These are phyloP conservation scores for Colletotrichum brevisporum DNA, from an alignment of 2,329 filamentous ascomycete genomes.

Conservation along the genomic window DNA sequence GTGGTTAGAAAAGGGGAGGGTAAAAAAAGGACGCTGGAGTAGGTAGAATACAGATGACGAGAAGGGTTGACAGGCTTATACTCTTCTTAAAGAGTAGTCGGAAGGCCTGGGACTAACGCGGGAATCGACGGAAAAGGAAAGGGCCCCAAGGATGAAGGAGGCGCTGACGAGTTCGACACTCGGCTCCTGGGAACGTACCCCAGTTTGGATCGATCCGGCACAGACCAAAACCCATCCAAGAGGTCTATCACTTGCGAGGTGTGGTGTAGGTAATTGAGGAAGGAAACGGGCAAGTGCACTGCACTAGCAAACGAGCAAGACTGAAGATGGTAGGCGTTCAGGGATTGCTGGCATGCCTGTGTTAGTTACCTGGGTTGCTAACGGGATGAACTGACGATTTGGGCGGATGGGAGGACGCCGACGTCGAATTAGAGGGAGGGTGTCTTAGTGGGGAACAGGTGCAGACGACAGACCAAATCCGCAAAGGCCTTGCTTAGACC, in stretches of 20 bases:
- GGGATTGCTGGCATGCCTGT: constrained; percentile 18
- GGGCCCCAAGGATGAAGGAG: constrained; percentile 15
- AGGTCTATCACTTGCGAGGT: neutral
- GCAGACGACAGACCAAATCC: constrained; percentile 10
- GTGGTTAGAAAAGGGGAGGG: neutral
- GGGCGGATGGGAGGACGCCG: constrained; percentile 7
- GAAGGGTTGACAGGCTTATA: constrained; percentile 19
- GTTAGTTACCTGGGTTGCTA: constrained; percentile 18
- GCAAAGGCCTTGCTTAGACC: constrained; percentile 1
- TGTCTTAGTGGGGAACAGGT: constrained; percentile 3
- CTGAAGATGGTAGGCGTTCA: constrained; percentile 5
- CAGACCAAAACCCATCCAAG: constrained; percentile 3
- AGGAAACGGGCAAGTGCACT: constrained; percentile 10
- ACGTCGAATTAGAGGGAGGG: constrained; percentile 11
- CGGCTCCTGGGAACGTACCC: constrained; percentile 19
- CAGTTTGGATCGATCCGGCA: constrained; percentile 26
- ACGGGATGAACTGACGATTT: constrained; percentile 8
- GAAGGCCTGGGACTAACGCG: constrained; percentile 8
- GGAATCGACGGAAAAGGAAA: constrained; percentile 36
- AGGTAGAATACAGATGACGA: constrained; percentile 1
- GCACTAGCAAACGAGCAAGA: neutral
- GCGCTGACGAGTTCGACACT: constrained; percentile 33
- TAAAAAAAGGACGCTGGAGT: constrained; percentile 4
- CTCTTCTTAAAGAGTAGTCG: neutral
- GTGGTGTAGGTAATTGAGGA: neutral